Base-by-base conservation (phyloP, 2,329 filamentous ascomycete species). In the Aspergillus uvarum region DNA sequence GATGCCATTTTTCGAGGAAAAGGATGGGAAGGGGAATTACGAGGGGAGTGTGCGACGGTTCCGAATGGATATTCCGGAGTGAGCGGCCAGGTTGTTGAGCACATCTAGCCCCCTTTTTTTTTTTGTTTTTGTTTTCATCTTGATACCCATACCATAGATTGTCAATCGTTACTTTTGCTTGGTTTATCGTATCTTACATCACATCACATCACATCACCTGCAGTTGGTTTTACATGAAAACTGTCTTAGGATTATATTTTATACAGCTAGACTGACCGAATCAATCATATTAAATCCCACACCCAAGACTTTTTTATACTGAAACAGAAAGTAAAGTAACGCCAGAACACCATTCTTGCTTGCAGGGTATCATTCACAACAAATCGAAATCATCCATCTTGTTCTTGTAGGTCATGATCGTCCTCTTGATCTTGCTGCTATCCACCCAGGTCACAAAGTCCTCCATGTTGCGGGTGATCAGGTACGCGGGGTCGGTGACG, bases 381-480 rank as follows among this genome's bases (percentile, higher is more conserved):
- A 97, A 80, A 80, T 98, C 94, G 72, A 96, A 98, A 78, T 98
- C 94, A 78, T 98, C 94, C 78, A 97, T 78, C 81, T 96, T 91
- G 77, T 97, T 92, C 69, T 92, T 87, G 75, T 97, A 98, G 78
- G 91, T 91, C 86, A 96, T 88, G 65, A 97, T 96, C 74, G 92
- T 95, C 73, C 90, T 86, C 89, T 96, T 96, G 76, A 98, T 93
- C 89, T 97, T 97, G 77, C 91, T 96, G 61, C 91, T 92, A 70
- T 96, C 91, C 10, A 94, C 89, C 94, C 94, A 98, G 0, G 94
- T 97, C 19, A 98, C 90, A 74, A 96, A 96, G 78, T 98, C 94
- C 79, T 98, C 94, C 84, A 96, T 91, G 62, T 87, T 90, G 65
- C 93, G 83, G 42, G 91, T 95, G 7, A 98, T 92, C 56, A 97